Evolutionary conservation across 257 asterid genomes (phyloP), one percentile per base, ranked within the genome.

Genomic region (Rehmannia glutinosa): DNA sequence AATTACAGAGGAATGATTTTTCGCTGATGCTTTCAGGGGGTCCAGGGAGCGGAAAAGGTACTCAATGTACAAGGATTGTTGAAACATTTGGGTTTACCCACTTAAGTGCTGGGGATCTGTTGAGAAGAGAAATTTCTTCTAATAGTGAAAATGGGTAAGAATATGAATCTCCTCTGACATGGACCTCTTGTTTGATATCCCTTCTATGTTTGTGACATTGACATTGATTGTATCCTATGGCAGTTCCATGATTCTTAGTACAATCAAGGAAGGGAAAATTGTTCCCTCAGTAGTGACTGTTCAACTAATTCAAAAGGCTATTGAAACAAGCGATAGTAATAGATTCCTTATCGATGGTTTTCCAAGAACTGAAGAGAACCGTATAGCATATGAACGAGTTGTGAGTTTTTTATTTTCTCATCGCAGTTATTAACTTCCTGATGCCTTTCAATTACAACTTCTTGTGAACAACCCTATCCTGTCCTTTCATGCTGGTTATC

Each of bases 11-110:
- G 62, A 50, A 32, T 56, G 38, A 46, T 63, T 69, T 77, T 72
- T 70, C 60, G 60, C 52, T 57, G 57, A 43, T 70, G 71, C 66
- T 75, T 66, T 49, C 77, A 92, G 98, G 97, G 62, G 97, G 98
- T 66, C 98, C 98, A 19, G 98, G 98, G 65, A 92, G 98, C 20
- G 98, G 98, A 68, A 92, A 92, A 84, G 97, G 98, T 50, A 89
- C 97, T 69, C 98, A 92, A 58, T 92, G 98, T 74, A 73, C 81
- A 69, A 86, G 66, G 75, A 86, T 92, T 53, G 92, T 77, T 45
- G 81, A 86, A 50, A 80, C 77, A 72, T 89, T 85, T 78, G 95
- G 95, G 63, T 89, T 92, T 66, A 81, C 85, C 64, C 98, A 92
- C 86, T 77, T 89, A 72, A 86, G 98, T 79, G 98, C 96, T 23